Percentiles rank a stretch among this genome's conserved stretches.
Conservation (phyloP, 2,329 filamentous ascomycete species). For the Diaporthe caulivora region DNA sequence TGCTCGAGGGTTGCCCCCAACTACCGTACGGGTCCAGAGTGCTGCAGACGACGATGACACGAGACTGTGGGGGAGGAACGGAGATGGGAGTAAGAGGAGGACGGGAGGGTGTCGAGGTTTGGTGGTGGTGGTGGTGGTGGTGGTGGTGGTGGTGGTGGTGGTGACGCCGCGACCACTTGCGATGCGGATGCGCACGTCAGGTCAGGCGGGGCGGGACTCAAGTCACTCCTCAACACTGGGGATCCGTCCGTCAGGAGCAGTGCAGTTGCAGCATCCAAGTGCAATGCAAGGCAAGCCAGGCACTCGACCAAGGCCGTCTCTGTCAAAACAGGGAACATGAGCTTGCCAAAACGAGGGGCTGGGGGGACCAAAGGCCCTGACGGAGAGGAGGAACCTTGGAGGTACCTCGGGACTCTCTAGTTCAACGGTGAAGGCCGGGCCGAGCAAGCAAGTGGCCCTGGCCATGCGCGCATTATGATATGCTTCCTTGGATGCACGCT, state of each 20-base stretch:
- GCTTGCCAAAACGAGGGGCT: conserved; percentile 29
- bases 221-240: background rate
- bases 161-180: conserved; percentile 15
- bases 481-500: background rate
- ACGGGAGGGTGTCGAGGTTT: conserved; percentile 1
- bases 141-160: too few species aligned
- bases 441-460: conserved; percentile 26
- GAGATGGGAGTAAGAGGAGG: conserved; percentile 3
- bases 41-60: conserved; percentile 15
- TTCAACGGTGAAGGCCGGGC: background rate
- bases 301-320: background rate
- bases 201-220: conserved; percentile 19
- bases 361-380: background rate
- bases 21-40: too few species aligned
- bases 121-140: background rate
- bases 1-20: background rate
- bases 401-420: background rate
- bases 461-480: conserved; percentile 4
- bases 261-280: background rate
- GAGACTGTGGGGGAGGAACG: conserved; percentile 2
- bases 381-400: background rate
- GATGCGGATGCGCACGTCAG: conserved; percentile 26
- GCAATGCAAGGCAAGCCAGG: too few species aligned
- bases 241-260: too few species aligned
- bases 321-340: conserved; percentile 25